Evolutionary conservation across 768 basidiomycete genomes (phyloP).

Genomic region (Lactarius deliciosus): DNA sequence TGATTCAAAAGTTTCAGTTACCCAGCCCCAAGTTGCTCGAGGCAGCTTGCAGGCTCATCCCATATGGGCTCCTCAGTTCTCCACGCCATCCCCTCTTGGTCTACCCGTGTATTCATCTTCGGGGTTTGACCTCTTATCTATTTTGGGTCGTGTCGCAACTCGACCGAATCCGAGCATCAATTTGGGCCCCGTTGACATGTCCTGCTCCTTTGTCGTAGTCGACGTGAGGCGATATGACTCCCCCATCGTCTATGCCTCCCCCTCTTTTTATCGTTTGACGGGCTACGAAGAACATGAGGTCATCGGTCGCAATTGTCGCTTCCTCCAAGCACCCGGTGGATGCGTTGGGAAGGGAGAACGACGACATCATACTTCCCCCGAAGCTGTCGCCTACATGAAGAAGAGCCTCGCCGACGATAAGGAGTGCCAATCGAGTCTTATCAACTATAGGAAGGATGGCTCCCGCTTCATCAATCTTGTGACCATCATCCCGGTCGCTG

Average conservation of each 20-base stretch:
- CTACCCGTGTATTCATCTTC: conserved; percentile 82
- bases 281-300: conserved; percentile 76
- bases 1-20: conserved; percentile 2
- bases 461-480: conserved; percentile 89
- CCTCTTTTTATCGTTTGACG: conserved; percentile 75
- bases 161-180: conserved; percentile 71
- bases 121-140: conserved; percentile 86
- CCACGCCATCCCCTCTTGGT: conserved; percentile 33
- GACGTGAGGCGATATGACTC: conserved; percentile 79
- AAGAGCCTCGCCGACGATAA: conserved; percentile 68
- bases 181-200: conserved; percentile 90
- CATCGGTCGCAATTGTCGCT: conserved; percentile 87
- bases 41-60: neutral
- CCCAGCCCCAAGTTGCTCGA: conserved; percentile 1
- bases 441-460: conserved; percentile 88
- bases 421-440: conserved; percentile 83
- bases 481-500: conserved; percentile 82
- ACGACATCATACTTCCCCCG: conserved; percentile 60
- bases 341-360: conserved; percentile 51
- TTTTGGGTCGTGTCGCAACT: conserved; percentile 73
- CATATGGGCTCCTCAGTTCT: conserved; percentile 21
- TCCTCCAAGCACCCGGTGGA: conserved; percentile 78
- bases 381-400: conserved; percentile 64
- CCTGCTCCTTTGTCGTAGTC: conserved; percentile 88
- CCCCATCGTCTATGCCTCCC: conserved; percentile 90